Percentiles rank a stretch among this genome's conserved stretches.
Conservation (phyloP, 2,329 filamentous ascomycete species). For the Alternaria hordeiaustralica region DNA sequence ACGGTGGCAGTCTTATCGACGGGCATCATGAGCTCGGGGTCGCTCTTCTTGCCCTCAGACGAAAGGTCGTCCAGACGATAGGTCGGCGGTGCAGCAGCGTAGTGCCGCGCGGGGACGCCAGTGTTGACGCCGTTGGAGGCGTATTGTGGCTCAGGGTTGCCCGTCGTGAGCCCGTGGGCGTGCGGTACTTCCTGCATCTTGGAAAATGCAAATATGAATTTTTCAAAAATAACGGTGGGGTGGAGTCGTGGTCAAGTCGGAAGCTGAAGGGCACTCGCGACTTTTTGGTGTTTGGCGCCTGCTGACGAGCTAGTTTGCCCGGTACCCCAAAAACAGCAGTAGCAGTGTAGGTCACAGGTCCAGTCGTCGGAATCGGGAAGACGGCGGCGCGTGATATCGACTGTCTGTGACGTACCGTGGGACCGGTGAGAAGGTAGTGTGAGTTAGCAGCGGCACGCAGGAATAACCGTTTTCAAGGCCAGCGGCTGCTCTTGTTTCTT, state of each 20-base stretch:
- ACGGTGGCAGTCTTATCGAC: constrained; percentile 41
- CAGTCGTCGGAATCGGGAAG: constrained; percentile 8
- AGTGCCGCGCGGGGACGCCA: constrained; percentile 3
- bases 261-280: constrained; percentile 12
- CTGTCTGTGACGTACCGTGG: constrained; percentile 6
- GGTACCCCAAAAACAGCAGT: constrained; percentile 22
- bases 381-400: constrained; percentile 4
- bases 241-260: neutral
- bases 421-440: neutral
- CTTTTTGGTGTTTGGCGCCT: constrained; percentile 20
- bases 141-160: constrained; percentile 3
- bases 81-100: constrained; percentile 22
- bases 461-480: neutral
- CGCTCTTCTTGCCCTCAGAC: constrained; percentile 43
- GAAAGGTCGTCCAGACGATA: constrained; percentile 32
- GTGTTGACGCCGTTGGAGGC: neutral
- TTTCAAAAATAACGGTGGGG: neutral
- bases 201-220: neutral
- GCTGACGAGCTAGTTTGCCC: constrained; percentile 16
- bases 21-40: constrained; percentile 38
- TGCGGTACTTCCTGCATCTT: constrained; percentile 31
- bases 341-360: constrained; percentile 28
- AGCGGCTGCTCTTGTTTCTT: constrained; percentile 9
- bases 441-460: neutral
- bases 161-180: constrained; percentile 6